Percentiles rank a stretch among this genome's conserved stretches.
Conservation (phyloP, 2,329 filamentous ascomycete species). For the Fusarium burgessii region DNA sequence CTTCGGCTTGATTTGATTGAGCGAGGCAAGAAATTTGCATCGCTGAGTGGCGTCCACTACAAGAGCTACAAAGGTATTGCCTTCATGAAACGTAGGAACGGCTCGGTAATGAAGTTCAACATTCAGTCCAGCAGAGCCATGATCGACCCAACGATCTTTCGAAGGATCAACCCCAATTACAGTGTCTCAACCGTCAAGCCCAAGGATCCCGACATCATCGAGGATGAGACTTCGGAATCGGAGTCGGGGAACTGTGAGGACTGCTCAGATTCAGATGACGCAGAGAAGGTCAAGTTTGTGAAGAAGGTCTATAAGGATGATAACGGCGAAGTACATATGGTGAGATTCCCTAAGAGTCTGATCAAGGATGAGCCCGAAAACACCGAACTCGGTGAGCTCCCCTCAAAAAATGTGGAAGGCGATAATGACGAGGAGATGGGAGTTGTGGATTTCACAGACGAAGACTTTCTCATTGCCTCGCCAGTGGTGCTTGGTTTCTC, state of each 20-base stretch:
- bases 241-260: slow-evolving; percentile 54
- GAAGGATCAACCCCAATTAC: slow-evolving; percentile 89
- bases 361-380: slow-evolving; percentile 47
- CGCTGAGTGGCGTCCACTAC: slow-evolving; percentile 85
- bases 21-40: slow-evolving; percentile 86
- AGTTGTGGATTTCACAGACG: slow-evolving; percentile 74
- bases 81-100: slow-evolving; percentile 84
- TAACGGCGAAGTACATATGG: slow-evolving; percentile 53
- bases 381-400: slow-evolving; percentile 69
- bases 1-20: slow-evolving; percentile 77
- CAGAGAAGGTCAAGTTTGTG: slow-evolving; percentile 59
- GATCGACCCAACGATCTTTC: slow-evolving; percentile 86
- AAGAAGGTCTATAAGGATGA: slow-evolving; percentile 65
- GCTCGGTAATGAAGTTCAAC: slow-evolving; percentile 75
- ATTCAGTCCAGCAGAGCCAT: slow-evolving; percentile 89
- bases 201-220: slow-evolving; percentile 73
- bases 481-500: slow-evolving; percentile 88
- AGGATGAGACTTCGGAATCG: slow-evolving; percentile 60
- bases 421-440: slow-evolving; percentile 1
- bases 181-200: slow-evolving; percentile 79
- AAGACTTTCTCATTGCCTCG: slow-evolving; percentile 86
- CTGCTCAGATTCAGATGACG: slow-evolving; percentile 56
- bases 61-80: slow-evolving; percentile 85
- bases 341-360: slow-evolving; percentile 49
- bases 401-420: slow-evolving; percentile 40